phyloP scores from a whole-genome alignment of 495 filamentous ascomycete species.

The Patellaria atrata region DNA sequence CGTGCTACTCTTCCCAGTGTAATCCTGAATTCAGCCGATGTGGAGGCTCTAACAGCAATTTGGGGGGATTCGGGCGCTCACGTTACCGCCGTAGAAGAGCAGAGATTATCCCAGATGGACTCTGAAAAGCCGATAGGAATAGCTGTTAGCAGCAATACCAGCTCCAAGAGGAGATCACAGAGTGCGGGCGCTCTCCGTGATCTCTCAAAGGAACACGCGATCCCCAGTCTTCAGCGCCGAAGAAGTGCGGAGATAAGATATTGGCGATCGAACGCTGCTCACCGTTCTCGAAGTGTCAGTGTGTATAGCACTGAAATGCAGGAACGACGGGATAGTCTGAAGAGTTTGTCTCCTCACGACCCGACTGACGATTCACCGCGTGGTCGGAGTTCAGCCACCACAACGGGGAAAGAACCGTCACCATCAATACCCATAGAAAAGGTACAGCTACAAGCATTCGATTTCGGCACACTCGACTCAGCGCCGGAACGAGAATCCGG shows the following conservation, averaged over 20 bases:
- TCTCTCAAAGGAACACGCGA: constrained; percentile 7
- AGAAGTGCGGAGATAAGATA: constrained; percentile 20
- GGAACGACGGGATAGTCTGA: not conserved
- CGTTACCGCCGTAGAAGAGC: constrained; percentile 10
- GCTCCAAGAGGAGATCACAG: constrained; percentile 18
- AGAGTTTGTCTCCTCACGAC: not conserved
- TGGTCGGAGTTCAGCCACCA: constrained; percentile 11
- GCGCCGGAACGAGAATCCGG: too few species aligned
- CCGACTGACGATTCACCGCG: not conserved
- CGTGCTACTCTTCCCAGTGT: constrained; percentile 19
- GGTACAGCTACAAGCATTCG: constrained; percentile 13
- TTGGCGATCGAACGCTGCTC: constrained; percentile 13
- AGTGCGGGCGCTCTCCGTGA: constrained; percentile 22
- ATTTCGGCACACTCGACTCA: constrained; percentile 17
- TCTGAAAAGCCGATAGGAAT: constrained; percentile 17
- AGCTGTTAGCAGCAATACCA: constrained; percentile 16
- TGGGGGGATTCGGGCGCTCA: constrained; percentile 3
- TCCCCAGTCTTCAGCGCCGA: constrained; percentile 5
- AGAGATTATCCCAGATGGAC: constrained; percentile 5
- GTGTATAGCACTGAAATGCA: constrained; percentile 9
- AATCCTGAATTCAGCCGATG: constrained; percentile 10
- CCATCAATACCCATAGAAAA: too few species aligned
- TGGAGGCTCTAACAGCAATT: constrained; percentile 2
- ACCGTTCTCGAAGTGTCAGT: constrained; percentile 9
- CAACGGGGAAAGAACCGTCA: too few species aligned